Base-by-base conservation (phyloP, 352 stramenopile species). In the Globisporangium alternatum region DNA sequence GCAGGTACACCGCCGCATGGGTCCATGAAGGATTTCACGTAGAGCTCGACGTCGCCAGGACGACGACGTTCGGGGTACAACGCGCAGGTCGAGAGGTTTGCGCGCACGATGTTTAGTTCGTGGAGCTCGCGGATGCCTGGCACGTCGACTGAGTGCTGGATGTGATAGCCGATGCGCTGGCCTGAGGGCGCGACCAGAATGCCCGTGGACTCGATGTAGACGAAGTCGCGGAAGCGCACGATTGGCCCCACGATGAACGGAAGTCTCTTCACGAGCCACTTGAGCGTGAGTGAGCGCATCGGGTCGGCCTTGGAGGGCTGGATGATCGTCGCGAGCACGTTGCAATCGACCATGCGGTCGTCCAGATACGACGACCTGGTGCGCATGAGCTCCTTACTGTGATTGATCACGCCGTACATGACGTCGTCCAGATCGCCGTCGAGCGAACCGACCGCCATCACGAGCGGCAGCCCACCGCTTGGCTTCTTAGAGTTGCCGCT, bases 121-220 rank as follows among this genome's bases (percentile, higher is more conserved):
- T 78, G 57, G 5, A 83, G 66, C 31, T 86, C 75, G 28, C 67
- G 73, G 62, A 70, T 78, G 17, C 43, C 35, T 0, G 74, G 71
- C 15, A 81, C 49, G 28, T 78, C 67, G 4, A 86, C 64, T 33
- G 77, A 83, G 62, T 78, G 74, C 61, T 79, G 78, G 41, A 90
- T 62, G 31, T 86, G 71, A 67, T 78, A 88, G 6, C 81, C 81
- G 7, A 88, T 63, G 8, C 80, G 73, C 49, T 85, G 73, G 5
- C 77, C 77, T 5, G 64, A 62, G 1, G 65, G 51, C 2, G 75
- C 76, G 41, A 66, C 64, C 17, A 77, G 69, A n/a, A 86, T 60
- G 19, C 81, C 81, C 0, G 74, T 77, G 13, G 70, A 66, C 33
- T 91, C 78, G 60, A 89, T 66, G 44, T 74, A 91, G 30, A 88